Evolutionary conservation across 192 early-diverging fungal genomes (phyloP), one percentile per base, ranked within the genome.

Genomic region (Mortierella antarctica): DNA sequence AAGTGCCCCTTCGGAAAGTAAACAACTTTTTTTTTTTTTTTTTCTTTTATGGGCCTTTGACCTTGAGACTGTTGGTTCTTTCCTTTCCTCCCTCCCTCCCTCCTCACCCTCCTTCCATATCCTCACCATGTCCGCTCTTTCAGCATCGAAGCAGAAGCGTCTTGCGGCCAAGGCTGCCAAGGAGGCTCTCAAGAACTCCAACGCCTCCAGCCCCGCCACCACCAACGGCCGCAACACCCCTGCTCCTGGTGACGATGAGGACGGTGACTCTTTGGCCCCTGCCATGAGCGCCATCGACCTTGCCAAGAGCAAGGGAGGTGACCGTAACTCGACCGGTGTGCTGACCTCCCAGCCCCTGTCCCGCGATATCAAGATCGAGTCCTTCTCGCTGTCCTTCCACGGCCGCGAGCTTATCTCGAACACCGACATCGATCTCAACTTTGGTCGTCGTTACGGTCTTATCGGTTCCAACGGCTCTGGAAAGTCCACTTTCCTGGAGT

Each of bases 291-390:
- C 77, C 52, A 73, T 83, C 55, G 85, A 90, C 44, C 82, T 84
- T 52, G 60, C 91, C 64, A 84, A 93, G 54, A 86, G 88, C 76
- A 80, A 96, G 44, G 88, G 93, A 39, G 86, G 84, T 41, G 95
- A 96, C 86, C 91, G 97, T 71, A 94, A 93, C 47, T 90, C 93
- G 7, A 92, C 95, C 62, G 98, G 98, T 82, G 96, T 98, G 12
- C 88, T 97, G 46, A 93, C 95, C 8, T 96, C 96, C 7, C 92
- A 96, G 76, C 90, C 89, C 73, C 89, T 91, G 73, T 95, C 95
- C n/a, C 88, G 96, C 65, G 98, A 99, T 89, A 91, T 98, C 76
- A 96, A 96, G 88, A 95, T 99, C 62, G 96, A 98, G 82, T 92
- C 90, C 15, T 98, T 92, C 90, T 94, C 95, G 40, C 92, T 99